Base-by-base conservation (phyloP, 2,329 filamentous ascomycete genomes). In the Aspergillus pseudoviridinutans region DNA sequence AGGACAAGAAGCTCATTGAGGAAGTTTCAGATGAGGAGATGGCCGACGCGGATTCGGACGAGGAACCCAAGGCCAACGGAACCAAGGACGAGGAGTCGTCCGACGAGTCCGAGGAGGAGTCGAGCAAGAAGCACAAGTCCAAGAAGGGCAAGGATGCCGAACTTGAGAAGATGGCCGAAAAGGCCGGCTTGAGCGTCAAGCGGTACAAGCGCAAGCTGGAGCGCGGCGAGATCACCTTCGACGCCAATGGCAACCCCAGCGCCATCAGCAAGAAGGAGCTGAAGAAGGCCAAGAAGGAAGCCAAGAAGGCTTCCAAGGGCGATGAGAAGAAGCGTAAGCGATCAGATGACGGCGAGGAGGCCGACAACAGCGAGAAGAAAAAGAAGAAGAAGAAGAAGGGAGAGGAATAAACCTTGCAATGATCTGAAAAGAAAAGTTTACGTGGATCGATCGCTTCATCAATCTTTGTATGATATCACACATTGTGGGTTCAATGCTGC, bases 171-270 rank as follows among this genome's bases (percentile, higher is more conserved):
- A 73, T 87, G 49, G 89, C 89, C 44, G 84, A 83, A 58, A 80
- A 83, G 64, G 84, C 87, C 8, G 88, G 88, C 60, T 79, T 92
- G 58, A 89, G 87, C 7, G 83, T 89, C 54, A 85, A 85, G 78
- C 88, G 90, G 77, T 92, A 91, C 78, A 86, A 89, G 80, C 83
- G 87, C 73, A 91, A 91, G 81, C 86, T 86, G 64, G 88, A 90
- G 76, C 83, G 87, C 61, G 89, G 89, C 41, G 87, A 91, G 68
- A 88, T 92, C 62, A 80, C 85, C 70, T 78, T 91, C 62, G 82
- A 81, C 65, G 76, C 78, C 12, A 84, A 89, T 60, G 88, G 88
- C 57, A 86, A 82, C 53, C 85, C 88, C 44, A 80, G 84, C 64
- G 80, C 89, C 3, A 75, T 87, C 66, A 89, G 85, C 79, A 91